These are phyloP conservation scores for Sporothrix protearum DNA, from an alignment of 2,329 filamentous ascomycete genomes.

Conservation along the genomic window DNA sequence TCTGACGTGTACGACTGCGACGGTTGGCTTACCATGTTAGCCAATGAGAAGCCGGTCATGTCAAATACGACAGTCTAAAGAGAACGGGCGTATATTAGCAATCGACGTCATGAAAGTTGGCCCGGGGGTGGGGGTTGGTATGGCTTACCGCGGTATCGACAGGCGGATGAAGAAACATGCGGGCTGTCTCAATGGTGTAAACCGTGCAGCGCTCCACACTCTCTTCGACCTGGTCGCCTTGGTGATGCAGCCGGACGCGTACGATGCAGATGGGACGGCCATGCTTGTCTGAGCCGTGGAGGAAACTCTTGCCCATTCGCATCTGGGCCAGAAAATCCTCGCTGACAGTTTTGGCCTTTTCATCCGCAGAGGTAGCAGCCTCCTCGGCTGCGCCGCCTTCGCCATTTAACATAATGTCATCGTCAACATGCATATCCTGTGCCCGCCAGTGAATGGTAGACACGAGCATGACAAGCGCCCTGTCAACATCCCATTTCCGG, in stretches of 20 bases:
- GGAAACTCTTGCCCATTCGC: constrained; percentile 85
- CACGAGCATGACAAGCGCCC: constrained; percentile 89
- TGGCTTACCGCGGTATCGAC: constrained; percentile 85
- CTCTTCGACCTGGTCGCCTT: constrained; percentile 76
- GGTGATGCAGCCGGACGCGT: constrained; percentile 74
- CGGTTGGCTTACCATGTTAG: constrained; percentile 73
- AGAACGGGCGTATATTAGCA: neutral
- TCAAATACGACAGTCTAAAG: constrained; percentile 84
- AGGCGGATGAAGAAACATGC: constrained; percentile 72
- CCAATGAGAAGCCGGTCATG: constrained; percentile 88
- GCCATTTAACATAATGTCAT: constrained; percentile 76
- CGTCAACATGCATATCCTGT: constrained; percentile 80
- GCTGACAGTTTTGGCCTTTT: constrained; percentile 60
- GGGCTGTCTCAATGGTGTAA: constrained; percentile 89
- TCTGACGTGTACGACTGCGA: neutral
- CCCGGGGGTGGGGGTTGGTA: neutral
- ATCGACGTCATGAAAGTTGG: neutral
- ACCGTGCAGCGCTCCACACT: constrained; percentile 87
- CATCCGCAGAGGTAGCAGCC: constrained; percentile 51
- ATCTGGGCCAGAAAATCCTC: constrained; percentile 80
- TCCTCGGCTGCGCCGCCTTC: constrained; percentile 65
- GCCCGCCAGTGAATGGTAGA: constrained; percentile 91
- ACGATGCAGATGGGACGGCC: constrained; percentile 86
- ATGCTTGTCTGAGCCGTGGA: constrained; percentile 81
- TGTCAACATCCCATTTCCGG: constrained; percentile 94